Conservation (phyloP, 768 basidiomycete genomes). For the Boletus eberwhitei region DNA sequence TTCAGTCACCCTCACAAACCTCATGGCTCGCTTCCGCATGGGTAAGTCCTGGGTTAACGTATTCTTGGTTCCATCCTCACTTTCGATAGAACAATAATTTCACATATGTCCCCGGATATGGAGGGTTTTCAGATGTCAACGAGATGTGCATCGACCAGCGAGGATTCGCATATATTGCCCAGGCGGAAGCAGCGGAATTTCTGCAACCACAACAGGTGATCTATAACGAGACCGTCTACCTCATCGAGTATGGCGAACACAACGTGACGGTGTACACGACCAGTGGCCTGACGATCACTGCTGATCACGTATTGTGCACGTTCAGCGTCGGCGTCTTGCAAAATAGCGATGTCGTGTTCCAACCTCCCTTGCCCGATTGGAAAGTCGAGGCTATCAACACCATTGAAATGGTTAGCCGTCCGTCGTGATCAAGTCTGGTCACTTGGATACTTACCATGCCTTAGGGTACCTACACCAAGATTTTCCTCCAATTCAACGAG, state of each 20-base stretch:
- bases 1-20: slow-evolving; percentile 57
- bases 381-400: slow-evolving; percentile 64
- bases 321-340: slow-evolving; percentile 73
- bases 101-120: slow-evolving; percentile 47
- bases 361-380: slow-evolving; percentile 54
- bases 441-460: background rate
- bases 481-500: slow-evolving; percentile 58
- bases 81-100: slow-evolving; percentile 55
- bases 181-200: slow-evolving; percentile 55
- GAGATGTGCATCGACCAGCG: slow-evolving; percentile 56
- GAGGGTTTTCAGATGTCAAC: slow-evolving; percentile 58
- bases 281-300: slow-evolving; percentile 42
- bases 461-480: slow-evolving; percentile 61
- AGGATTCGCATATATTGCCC: slow-evolving; percentile 57
- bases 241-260: slow-evolving; percentile 42
- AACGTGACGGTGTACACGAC: slow-evolving; percentile 47
- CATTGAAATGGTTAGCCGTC: slow-evolving; percentile 49
- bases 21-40: slow-evolving; percentile 64
- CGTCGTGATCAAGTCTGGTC: background rate
- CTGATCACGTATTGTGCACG: slow-evolving; percentile 60
- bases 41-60: slow-evolving; percentile 36
- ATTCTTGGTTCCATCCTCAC: slow-evolving; percentile 1
- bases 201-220: slow-evolving; percentile 44
- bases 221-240: slow-evolving; percentile 49
- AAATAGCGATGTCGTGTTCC: slow-evolving; percentile 54